phyloP scores from a whole-genome alignment of 1,139 yeast species.

The Suzukiozyma palmioleophila region DNA sequence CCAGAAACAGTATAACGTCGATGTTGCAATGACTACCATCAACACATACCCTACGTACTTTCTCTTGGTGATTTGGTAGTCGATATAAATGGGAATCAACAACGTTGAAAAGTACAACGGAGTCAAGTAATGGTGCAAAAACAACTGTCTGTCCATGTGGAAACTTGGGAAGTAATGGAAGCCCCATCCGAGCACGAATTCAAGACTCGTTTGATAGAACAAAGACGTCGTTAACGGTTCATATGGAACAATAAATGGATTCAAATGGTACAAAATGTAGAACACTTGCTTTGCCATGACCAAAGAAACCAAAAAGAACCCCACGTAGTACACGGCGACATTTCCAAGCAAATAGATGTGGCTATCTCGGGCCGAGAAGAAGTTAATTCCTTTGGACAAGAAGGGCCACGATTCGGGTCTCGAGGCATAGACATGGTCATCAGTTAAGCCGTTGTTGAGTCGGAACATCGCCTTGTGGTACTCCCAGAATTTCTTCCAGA shows the following conservation, averaged over 20 bases:
- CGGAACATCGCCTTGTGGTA: constrained; percentile 34
- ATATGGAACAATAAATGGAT: constrained; percentile 26
- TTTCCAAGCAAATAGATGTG: constrained; percentile 37
- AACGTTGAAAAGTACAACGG: constrained; percentile 33
- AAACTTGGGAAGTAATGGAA: constrained; percentile 36
- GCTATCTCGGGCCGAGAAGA: constrained; percentile 25
- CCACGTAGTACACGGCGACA: constrained; percentile 27
- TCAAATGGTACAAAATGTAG: constrained; percentile 21
- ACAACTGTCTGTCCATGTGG: constrained; percentile 27
- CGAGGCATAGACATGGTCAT: constrained; percentile 26
- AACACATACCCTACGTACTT: constrained; percentile 15
- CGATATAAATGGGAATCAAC: constrained; percentile 26
- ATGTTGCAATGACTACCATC: constrained; percentile 11
- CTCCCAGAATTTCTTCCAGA: constrained; percentile 28
- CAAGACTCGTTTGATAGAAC: constrained; percentile 23
- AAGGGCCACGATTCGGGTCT: constrained; percentile 41
- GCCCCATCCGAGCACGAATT: constrained; percentile 29
- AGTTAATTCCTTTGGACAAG: constrained; percentile 28
- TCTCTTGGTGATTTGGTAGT: constrained; percentile 24
- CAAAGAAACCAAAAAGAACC: constrained; percentile 18
- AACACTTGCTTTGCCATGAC: constrained; percentile 17
- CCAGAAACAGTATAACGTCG: constrained; percentile 16
- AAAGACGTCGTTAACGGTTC: constrained; percentile 11
- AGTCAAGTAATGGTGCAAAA: constrained; percentile 38
- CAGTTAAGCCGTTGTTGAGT: constrained; percentile 22